Evolutionary conservation across 164 flowering plant species (phyloP).

Genomic region (Chimonanthus praecox): DNA sequence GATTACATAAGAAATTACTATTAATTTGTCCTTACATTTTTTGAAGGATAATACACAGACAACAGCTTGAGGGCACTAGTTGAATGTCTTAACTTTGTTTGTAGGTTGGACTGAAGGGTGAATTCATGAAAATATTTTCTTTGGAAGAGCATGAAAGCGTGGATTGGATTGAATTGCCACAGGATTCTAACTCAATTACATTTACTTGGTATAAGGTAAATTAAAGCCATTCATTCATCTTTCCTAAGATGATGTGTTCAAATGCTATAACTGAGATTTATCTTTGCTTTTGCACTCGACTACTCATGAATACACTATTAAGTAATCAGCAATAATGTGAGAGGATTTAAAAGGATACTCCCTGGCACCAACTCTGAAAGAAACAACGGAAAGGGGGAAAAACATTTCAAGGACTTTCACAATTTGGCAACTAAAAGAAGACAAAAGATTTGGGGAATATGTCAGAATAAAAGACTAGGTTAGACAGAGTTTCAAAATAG

Average conservation of each 20-base stretch:
- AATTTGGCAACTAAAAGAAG: no score
- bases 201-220: constrained; percentile 89
- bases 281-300: not conserved
- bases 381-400: no score
- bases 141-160: constrained; percentile 35
- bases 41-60: not conserved
- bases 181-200: constrained; percentile 36
- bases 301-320: not conserved
- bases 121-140: constrained; percentile 44
- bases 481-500: no score
- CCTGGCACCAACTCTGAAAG: no score
- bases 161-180: constrained; percentile 52
- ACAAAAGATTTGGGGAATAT: no score
- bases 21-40: no score
- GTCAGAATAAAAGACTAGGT: no score
- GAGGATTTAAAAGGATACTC: not conserved
- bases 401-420: no score
- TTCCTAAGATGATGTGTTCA: not conserved
- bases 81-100: constrained; percentile 9
- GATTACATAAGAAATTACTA: not conserved
- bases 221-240: not conserved
- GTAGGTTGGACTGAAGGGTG: constrained; percentile 89
- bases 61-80: not conserved
- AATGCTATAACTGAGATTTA: not conserved
- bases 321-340: not conserved